These are phyloP conservation scores for Hypoxylon rickii DNA, from an alignment of 495 filamentous ascomycete species.

Conservation along the genomic window DNA sequence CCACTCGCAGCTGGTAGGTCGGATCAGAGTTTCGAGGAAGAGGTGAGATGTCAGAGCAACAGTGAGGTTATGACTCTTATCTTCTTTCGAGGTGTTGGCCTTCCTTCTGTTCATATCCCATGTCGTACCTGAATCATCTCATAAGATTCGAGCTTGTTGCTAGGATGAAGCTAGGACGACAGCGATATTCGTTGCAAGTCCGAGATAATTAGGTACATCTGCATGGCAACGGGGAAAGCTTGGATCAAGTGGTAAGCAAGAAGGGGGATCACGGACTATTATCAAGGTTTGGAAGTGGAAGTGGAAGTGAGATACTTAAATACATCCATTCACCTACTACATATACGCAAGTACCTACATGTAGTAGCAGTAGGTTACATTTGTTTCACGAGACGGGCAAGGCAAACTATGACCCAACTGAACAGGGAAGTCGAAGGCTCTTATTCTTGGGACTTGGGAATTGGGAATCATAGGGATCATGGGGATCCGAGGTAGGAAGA, in stretches of 20 bases:
- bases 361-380: conserved; percentile 16
- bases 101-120: conserved; percentile 12
- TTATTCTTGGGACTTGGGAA: conserved; percentile 27
- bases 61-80: conserved; percentile 6
- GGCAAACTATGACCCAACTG: conserved; percentile 9
- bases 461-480: too few species aligned
- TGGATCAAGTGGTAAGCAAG: neutral
- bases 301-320: conserved; percentile 1
- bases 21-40: neutral
- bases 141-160: conserved; percentile 12
- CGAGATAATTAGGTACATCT: conserved; percentile 11
- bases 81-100: conserved; percentile 1
- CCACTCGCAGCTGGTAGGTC: neutral
- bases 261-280: conserved; percentile 1
- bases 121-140: conserved; percentile 13
- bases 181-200: conserved; percentile 21
- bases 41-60: neutral
- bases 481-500: conserved; percentile 25
- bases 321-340: neutral
- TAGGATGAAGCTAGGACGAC: conserved; percentile 10
- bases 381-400: conserved; percentile 15
- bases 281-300: conserved; percentile 22
- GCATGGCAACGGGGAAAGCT: neutral
- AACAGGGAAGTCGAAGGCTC: conserved; percentile 25
- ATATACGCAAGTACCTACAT: neutral